phyloP scores from a whole-genome alignment of 225 moss, liverwort and hornwort genomes.

The Marchantia paleacea region DNA sequence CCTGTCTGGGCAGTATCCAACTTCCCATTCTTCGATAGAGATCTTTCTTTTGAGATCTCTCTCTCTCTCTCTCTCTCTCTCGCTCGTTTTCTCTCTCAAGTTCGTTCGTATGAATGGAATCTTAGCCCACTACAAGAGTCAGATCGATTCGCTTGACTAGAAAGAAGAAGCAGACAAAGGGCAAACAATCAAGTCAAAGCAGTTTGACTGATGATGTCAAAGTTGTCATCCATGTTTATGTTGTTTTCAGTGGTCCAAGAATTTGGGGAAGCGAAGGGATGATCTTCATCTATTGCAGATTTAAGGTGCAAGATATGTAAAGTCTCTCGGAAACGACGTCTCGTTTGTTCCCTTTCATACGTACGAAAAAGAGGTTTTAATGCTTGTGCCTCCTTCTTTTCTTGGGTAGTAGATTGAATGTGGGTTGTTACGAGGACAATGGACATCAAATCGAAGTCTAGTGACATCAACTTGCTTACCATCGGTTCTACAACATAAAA shows the following conservation, averaged over 20 bases:
- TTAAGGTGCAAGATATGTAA: neutral
- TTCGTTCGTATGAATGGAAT: neutral
- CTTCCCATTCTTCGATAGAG: neutral
- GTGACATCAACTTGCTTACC: neutral
- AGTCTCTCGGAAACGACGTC: neutral
- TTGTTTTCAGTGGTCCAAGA: neutral
- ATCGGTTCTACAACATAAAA: no score
- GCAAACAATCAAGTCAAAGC: neutral
- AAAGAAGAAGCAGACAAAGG: slow-evolving; percentile 2
- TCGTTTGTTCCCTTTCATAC: neutral
- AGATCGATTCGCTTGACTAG: neutral
- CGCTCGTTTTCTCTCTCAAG: neutral
- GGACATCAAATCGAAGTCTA: neutral
- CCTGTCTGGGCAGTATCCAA: neutral
- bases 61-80: neutral
- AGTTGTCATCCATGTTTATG: neutral
- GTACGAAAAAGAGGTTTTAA: neutral
- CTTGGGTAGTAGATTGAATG: neutral
- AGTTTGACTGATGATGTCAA: neutral
- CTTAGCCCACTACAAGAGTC: neutral
- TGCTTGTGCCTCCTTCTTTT: neutral
- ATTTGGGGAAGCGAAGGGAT: neutral
- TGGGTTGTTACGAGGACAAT: neutral
- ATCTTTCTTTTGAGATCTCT: neutral
- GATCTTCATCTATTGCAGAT: neutral